Percentiles rank a stretch among this genome's conserved stretches.
Conservation (phyloP, 106 monocot genomes). For the Xerophyta viscosa region DNA sequence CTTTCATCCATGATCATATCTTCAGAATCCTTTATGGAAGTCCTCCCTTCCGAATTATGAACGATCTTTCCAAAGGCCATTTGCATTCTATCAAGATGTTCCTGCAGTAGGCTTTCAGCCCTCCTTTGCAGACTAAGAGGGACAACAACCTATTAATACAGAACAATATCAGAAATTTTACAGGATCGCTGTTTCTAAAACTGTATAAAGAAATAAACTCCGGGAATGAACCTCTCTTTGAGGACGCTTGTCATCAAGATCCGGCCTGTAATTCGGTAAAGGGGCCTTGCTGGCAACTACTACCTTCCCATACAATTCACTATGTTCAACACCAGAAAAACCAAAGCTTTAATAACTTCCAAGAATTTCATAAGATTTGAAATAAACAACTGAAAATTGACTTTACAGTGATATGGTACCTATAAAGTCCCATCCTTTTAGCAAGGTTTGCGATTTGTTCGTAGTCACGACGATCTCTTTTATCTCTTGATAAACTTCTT, state of each 20-base stretch:
- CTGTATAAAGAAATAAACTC: not conserved
- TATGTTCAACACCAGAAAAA: conserved; percentile 4
- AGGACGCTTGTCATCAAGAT: conserved; percentile 95
- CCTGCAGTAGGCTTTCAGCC: conserved; percentile 80
- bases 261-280: conserved; percentile 93
- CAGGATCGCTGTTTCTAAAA: not conserved
- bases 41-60: conserved; percentile 13
- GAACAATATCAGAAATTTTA: not conserved
- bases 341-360: not conserved
- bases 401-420: conserved; percentile 29
- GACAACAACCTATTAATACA: conserved; percentile 57
- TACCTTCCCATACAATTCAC: conserved; percentile 87
- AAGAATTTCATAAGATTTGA: not conserved
- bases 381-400: not conserved
- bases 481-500: conserved; percentile 93
- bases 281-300: conserved; percentile 97
- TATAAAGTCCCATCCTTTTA: conserved; percentile 86
- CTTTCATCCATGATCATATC: conserved; percentile 29
- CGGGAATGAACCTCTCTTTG: conserved; percentile 72
- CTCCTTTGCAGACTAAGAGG: conserved; percentile 96
- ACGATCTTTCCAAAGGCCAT: conserved; percentile 19
- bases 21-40: conserved; percentile 21
- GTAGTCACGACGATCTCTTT: conserved; percentile 92
- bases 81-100: conserved; percentile 77
- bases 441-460: conserved; percentile 92